Conservation (phyloP, 75 land plant species). For the Picea glauca region DNA sequence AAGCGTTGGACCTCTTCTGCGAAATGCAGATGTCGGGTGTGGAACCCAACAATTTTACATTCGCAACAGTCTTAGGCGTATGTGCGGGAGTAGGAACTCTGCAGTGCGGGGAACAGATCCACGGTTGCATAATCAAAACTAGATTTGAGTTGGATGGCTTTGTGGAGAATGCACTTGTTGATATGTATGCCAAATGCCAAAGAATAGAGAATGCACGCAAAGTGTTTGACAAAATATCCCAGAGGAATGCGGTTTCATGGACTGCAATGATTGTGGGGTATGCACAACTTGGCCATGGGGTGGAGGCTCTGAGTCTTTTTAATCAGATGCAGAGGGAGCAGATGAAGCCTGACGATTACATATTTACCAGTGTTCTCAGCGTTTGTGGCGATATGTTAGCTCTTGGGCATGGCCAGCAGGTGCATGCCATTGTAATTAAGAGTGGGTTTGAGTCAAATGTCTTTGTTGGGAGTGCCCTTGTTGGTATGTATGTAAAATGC, state of each 20-base stretch:
- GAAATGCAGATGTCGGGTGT: conserved; percentile 17
- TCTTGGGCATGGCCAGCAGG: conserved; percentile 35
- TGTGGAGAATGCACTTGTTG: conserved; percentile 46
- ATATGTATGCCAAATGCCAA: conserved; percentile 76
- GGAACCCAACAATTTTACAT: conserved; percentile 22
- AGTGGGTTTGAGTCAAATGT: conserved; percentile 38
- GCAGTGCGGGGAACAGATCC: conserved; percentile 30
- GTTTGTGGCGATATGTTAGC: conserved; percentile 47
- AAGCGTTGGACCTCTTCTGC: conserved; percentile 12
- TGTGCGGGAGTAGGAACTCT: background rate
- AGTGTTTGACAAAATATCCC: conserved; percentile 31
- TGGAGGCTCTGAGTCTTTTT: conserved; percentile 44
- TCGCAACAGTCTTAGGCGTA: conserved; percentile 7
- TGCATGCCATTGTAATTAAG: conserved; percentile 48
- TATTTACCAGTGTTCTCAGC: conserved; percentile 42
- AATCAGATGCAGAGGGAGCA: conserved; percentile 35
- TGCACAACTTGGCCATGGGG: conserved; percentile 33
- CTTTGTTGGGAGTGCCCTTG: conserved; percentile 48
- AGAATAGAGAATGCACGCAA: conserved; percentile 34
- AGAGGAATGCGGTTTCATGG: conserved; percentile 49
- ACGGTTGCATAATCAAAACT: conserved; percentile 32
- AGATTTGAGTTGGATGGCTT: conserved; percentile 28
- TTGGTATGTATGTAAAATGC: conserved; percentile 50
- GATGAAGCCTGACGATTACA: conserved; percentile 35
- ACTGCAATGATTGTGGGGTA: conserved; percentile 62